Conservation (phyloP, 2,329 filamentous ascomycete genomes). For the Didymellaceae sp. region DNA sequence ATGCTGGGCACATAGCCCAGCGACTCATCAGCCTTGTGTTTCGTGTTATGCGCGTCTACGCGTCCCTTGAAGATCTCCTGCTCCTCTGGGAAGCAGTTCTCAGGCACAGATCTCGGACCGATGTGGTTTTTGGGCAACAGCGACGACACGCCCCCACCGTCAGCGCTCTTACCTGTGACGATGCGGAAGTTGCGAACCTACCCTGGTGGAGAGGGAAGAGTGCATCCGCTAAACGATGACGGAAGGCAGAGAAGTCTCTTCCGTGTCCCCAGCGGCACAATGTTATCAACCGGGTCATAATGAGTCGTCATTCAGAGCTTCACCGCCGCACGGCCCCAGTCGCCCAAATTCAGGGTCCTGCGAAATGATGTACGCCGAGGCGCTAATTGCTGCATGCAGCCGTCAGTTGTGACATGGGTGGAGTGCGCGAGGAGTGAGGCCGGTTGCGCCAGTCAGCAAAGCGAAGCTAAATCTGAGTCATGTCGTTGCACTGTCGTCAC, state of each 20-base stretch:
- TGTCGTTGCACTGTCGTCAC: conserved; percentile 15
- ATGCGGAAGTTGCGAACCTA: too few relatives aligned
- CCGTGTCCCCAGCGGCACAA: background rate
- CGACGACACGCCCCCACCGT: too few relatives aligned
- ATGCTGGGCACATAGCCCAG: too few relatives aligned
- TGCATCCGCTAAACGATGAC: conserved; percentile 8
- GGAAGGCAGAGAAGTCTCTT: conserved; percentile 18
- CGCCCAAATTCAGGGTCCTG: background rate
- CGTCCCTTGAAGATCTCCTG: conserved; percentile 29
- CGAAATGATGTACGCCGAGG: conserved; percentile 32
- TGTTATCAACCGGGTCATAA: background rate
- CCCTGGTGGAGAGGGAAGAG: conserved; percentile 12
- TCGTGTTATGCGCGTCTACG: conserved; percentile 34
- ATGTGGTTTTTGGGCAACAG: background rate
- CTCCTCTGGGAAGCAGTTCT: conserved; percentile 20
- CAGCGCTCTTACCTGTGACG: too few relatives aligned
- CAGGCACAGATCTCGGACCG: conserved; percentile 31
- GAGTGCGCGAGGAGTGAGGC: background rate
- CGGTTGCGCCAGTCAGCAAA: background rate
- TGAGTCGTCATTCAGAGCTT: background rate
- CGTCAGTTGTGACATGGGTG: background rate
- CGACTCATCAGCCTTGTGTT: conserved; percentile 31
- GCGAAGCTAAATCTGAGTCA: background rate
- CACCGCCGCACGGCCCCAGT: background rate
- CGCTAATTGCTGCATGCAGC: background rate